phyloP scores from a whole-genome alignment of 2,329 filamentous ascomycete species.

The Beauveria asiatica region DNA sequence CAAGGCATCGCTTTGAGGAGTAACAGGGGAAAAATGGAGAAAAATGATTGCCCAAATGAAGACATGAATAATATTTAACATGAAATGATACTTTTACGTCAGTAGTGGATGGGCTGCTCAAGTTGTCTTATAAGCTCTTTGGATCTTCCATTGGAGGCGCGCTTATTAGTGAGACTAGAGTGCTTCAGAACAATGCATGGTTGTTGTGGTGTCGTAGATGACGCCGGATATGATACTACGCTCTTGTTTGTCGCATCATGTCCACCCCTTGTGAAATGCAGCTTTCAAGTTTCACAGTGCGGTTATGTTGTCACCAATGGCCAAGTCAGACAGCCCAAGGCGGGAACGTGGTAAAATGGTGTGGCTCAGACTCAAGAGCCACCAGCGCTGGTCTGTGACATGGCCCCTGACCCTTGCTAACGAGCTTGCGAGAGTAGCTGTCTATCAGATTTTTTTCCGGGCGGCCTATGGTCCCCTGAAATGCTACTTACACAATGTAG shows the following conservation, averaged over 20 bases:
- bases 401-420: neutral
- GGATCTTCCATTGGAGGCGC: neutral
- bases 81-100: no score
- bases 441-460: neutral
- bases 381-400: neutral
- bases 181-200: no score
- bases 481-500: no score
- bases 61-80: no score
- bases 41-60: no score
- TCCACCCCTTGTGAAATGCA: neutral
- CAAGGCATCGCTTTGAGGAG: conserved; percentile 21
- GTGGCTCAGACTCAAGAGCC: conserved; percentile 7
- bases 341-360: conserved; percentile 10
- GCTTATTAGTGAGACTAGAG: neutral
- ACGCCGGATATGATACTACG: neutral
- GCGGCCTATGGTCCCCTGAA: neutral
- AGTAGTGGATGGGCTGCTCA: no score
- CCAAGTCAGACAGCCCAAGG: neutral
- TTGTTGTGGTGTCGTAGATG: no score
- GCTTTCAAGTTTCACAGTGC: neutral
- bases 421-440: no score
- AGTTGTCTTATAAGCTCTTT: neutral
- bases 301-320: neutral
- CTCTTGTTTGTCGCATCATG: neutral
- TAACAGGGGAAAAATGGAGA: no score